Percentiles rank a stretch among this genome's conserved stretches.
These are phyloP conservation scores for Neofusicoccum sp. DNA, from an alignment of 2,329 filamentous ascomycete genomes.

Conservation along the genomic window DNA sequence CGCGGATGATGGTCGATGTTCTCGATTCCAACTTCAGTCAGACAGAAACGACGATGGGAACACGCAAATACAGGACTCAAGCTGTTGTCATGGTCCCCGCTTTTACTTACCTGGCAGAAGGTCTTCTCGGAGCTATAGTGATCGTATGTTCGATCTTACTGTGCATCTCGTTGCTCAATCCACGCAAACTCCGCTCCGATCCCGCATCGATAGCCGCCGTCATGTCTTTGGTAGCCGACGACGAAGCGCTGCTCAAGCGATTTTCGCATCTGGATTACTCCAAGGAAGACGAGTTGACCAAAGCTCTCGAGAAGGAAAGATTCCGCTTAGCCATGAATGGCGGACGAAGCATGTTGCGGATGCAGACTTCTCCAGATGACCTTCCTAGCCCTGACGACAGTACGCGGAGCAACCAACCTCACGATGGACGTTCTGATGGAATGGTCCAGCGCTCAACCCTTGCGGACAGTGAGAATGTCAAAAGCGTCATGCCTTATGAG, in stretches of 20 bases:
- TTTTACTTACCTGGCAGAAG: conserved; percentile 40
- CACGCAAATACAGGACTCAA: conserved; percentile 25
- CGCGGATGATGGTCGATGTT: conserved; percentile 35
- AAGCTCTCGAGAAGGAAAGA: conserved; percentile 20
- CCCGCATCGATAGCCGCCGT: conserved; percentile 37
- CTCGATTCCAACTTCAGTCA: conserved; percentile 22
- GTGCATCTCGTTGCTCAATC: conserved; percentile 24
- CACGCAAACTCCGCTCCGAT: conserved; percentile 28
- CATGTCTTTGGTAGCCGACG: conserved; percentile 34
- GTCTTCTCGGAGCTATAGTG: conserved; percentile 29
- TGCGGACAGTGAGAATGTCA: background rate
- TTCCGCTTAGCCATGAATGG: conserved; percentile 24
- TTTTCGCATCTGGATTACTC: conserved; percentile 28
- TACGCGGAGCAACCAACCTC: background rate
- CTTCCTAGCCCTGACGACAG: background rate
- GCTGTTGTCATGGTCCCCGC: conserved; percentile 39
- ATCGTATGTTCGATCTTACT: conserved; percentile 27
- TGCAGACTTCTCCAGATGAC: too few relatives aligned
- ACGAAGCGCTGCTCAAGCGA: conserved; percentile 24
- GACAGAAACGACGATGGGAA: conserved; percentile 20
- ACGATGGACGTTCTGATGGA: background rate
- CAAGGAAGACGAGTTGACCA: conserved; percentile 23
- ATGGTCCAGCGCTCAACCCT: background rate
- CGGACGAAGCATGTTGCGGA: too few relatives aligned
- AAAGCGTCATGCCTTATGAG: too few relatives aligned